A percentile compares a stretch with the other conserved stretches of the same genome.
These are phyloP conservation scores for Fusarium fujikuroi DNA, from an alignment of 2,329 filamentous ascomycete species.

Conservation along the genomic window DNA sequence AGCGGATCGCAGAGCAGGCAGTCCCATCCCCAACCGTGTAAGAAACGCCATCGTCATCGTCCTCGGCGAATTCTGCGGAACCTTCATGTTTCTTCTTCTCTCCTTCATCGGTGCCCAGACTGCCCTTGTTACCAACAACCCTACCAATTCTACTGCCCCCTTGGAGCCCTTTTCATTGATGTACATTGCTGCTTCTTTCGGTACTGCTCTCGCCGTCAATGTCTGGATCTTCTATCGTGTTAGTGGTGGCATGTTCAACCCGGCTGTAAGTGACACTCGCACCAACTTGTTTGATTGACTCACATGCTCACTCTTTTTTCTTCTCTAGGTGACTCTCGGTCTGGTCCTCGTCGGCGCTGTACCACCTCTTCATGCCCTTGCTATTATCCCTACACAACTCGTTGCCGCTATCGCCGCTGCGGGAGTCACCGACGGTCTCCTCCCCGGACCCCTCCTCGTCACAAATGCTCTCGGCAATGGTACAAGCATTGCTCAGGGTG, in stretches of 20 bases:
- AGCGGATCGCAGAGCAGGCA: slow-evolving; percentile 1
- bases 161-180: slow-evolving; percentile 54
- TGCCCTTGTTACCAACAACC: slow-evolving; percentile 48
- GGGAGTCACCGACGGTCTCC: slow-evolving; percentile 65
- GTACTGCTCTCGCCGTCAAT: slow-evolving; percentile 61
- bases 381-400: slow-evolving; percentile 67
- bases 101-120: slow-evolving; percentile 55
- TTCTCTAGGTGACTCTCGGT: slow-evolving; percentile 62
- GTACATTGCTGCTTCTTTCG: slow-evolving; percentile 63
- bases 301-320: not conserved
- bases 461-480: slow-evolving; percentile 65
- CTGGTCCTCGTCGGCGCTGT: slow-evolving; percentile 69
- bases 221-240: slow-evolving; percentile 68
- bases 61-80: slow-evolving; percentile 63
- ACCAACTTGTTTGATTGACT: not conserved
- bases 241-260: slow-evolving; percentile 63
- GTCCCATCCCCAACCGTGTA: slow-evolving; percentile 6
- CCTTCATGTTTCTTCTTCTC: slow-evolving; percentile 63
- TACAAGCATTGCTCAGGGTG: slow-evolving; percentile 64
- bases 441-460: slow-evolving; percentile 67
- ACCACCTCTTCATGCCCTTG: slow-evolving; percentile 59
- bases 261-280: slow-evolving; percentile 53
- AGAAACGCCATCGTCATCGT: slow-evolving; percentile 55
- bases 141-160: slow-evolving; percentile 39
- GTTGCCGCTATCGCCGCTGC: slow-evolving; percentile 68